These are phyloP conservation scores for Parathielavia hyrcaniae DNA, from an alignment of 495 filamentous ascomycete species.

Conservation along the genomic window DNA sequence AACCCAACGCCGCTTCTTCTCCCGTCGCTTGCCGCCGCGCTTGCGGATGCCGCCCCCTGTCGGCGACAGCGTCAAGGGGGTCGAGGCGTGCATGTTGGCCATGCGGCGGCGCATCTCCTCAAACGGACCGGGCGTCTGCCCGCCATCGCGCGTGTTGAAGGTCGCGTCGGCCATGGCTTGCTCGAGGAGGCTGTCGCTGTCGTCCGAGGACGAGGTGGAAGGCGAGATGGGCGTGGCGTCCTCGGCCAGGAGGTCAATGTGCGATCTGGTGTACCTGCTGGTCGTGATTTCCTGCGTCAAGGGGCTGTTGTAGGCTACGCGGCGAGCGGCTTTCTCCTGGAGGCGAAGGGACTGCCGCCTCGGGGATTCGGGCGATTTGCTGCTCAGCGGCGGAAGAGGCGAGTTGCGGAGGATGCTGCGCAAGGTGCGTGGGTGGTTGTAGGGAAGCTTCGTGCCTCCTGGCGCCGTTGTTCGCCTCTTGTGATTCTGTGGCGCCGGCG, in stretches of 20 bases:
- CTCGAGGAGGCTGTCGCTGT: conserved; percentile 37
- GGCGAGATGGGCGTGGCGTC: conserved; percentile 47
- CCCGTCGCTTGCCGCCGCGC: conserved; percentile 35
- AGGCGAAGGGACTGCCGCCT: conserved; percentile 44
- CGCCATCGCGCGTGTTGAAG: conserved; percentile 45
- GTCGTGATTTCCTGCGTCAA: conserved; percentile 51
- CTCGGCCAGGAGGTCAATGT: conserved; percentile 49
- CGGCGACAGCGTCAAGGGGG: conserved; percentile 28
- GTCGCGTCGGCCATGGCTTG: conserved; percentile 43
- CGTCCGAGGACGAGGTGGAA: conserved; percentile 18
- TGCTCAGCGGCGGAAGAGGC: conserved; percentile 49
- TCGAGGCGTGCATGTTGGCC: conserved; percentile 39
- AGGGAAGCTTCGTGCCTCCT: conserved; percentile 42
- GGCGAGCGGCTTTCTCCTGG: conserved; percentile 41
- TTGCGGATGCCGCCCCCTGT: conserved; percentile 38
- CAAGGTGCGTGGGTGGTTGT: conserved; percentile 58
- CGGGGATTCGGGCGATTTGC: conserved; percentile 42
- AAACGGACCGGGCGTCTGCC: conserved; percentile 51
- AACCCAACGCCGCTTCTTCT: conserved; percentile 49
- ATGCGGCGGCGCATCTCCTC: conserved; percentile 52
- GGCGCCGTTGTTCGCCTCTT: conserved; percentile 39
- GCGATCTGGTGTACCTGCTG: conserved; percentile 49
- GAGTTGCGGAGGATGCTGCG: conserved; percentile 76
- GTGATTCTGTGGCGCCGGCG: conserved; percentile 26
- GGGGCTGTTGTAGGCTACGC: conserved; percentile 51